Base-by-base conservation (phyloP, 208 protist species). In the Trypanosoma cruzi region DNA sequence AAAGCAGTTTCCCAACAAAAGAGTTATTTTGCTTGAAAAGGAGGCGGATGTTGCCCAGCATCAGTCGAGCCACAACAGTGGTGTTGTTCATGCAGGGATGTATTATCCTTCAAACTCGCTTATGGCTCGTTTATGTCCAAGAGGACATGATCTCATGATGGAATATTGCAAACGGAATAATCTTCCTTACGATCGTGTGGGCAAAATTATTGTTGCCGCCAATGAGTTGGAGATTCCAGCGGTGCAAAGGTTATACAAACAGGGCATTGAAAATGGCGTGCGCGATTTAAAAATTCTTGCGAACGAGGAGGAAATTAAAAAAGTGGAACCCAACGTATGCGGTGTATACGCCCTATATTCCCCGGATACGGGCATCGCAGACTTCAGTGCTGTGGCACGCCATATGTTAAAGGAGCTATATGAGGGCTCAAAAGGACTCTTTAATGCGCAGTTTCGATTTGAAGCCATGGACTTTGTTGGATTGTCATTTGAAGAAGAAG, bases 1-100 rank as follows among this genome's bases (percentile, higher is more conserved):
- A 28, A 55, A 68, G 24, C 75, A 75, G 58, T 92, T 85, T 71
- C 89, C 92, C n/a, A 79, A 79, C 22, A 88, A 89, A 64, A 69
- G 73, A n/a, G 76, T 98, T 59, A 79, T 87, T 20, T 64, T 97
- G 31, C 44, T 98, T 37, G 94, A 98, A 57, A 87, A 90, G 42
- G 94, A 98, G 68, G 82, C 78, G 24, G 81, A 88, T 63, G 85
- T 98, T 46, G 93, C 87, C 5, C 79, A 82, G 78, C 92, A 98
- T 77, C 95, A 98, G 75, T 93, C 89, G 6, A 78, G 82, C 24
- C 90, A 97, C 81, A 97, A 96, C 80, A 94, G 85, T 77, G 90
- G 90, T 63, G 95, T 95, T 67, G 91, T 98, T 60, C 95, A 98
- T 69, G 80, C 83, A n/a, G 95, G 95, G 32, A 92, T 98, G 79